A percentile compares a stretch with the other conserved stretches of the same genome.
Conservation (phyloP, 306 rosid genomes). For the Pachyrhizus erosus region DNA sequence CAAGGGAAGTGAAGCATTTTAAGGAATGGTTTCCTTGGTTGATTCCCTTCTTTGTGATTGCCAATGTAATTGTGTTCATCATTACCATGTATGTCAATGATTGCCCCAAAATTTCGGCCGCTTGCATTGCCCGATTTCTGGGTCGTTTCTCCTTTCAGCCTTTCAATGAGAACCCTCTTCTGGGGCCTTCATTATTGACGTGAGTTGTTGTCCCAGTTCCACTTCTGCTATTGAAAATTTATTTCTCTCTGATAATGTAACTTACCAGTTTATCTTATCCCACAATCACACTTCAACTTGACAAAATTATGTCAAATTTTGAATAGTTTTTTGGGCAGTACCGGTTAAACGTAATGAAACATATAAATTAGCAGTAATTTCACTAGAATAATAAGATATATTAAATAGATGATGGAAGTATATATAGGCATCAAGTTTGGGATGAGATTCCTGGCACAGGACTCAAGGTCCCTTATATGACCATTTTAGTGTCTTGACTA, state of each 20-base stretch:
- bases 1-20: slow-evolving; percentile 58
- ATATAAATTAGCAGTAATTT: too few species aligned
- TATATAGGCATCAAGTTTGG: too few species aligned
- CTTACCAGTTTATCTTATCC: background rate
- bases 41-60: slow-evolving; percentile 62
- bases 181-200: slow-evolving; percentile 77
- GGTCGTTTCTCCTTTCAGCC: slow-evolving; percentile 83
- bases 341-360: too few species aligned
- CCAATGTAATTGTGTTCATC: slow-evolving; percentile 59
- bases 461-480: too few species aligned
- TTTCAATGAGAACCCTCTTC: slow-evolving; percentile 75
- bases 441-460: too few species aligned
- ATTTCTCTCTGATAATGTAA: background rate
- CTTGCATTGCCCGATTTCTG: slow-evolving; percentile 67
- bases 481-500: background rate
- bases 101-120: slow-evolving; percentile 63
- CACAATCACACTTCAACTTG: background rate
- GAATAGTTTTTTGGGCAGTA: background rate
- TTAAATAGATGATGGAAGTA: too few species aligned
- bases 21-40: slow-evolving; percentile 82
- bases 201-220: slow-evolving; percentile 44
- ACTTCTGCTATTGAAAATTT: too few species aligned
- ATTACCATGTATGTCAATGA: slow-evolving; percentile 83
- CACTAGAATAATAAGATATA: too few species aligned
- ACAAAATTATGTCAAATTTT: background rate